These are phyloP conservation scores for Artemisia tridentata DNA, from an alignment of 129 eudicot genomes.

Conservation along the genomic window DNA sequence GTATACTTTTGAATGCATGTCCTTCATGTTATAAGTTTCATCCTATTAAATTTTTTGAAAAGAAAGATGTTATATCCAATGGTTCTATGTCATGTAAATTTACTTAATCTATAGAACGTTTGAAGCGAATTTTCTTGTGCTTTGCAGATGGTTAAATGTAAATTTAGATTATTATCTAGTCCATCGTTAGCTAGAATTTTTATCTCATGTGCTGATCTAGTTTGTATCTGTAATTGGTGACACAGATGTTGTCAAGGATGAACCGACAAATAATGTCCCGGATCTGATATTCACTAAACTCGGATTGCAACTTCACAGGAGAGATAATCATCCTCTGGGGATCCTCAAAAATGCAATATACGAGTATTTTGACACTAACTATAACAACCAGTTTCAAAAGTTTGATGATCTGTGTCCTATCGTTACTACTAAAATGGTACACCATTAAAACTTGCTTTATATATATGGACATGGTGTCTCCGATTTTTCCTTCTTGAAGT, in stretches of 20 bases:
- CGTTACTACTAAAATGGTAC: conserved; percentile 79
- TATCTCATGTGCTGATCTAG: not conserved
- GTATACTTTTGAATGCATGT: not conserved
- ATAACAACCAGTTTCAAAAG: conserved; percentile 70
- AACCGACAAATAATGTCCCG: conserved; percentile 92
- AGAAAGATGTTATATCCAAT: not conserved
- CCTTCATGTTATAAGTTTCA: not conserved
- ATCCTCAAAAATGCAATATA: conserved; percentile 88
- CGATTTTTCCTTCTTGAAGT: too few species aligned
- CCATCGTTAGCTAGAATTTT: conserved; percentile 5
- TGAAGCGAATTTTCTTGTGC: not conserved
- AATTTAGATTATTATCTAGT: conserved; percentile 13
- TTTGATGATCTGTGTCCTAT: conserved; percentile 90
- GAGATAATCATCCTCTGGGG: conserved; percentile 88
- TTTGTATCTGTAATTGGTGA: not conserved
- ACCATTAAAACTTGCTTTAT: conserved; percentile 6
- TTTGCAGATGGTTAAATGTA: conserved; percentile 1
- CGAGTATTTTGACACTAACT: conserved; percentile 74
- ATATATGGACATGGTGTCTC: too few species aligned
- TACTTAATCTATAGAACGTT: not conserved
- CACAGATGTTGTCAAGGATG: conserved; percentile 88
- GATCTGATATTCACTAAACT: conserved; percentile 85
- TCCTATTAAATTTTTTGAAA: not conserved
- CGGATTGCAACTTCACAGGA: conserved; percentile 93
- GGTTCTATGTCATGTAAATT: not conserved